These are phyloP conservation scores for Cladophialophora psammophila DNA, from an alignment of 2,329 filamentous ascomycete genomes.

Conservation along the genomic window DNA sequence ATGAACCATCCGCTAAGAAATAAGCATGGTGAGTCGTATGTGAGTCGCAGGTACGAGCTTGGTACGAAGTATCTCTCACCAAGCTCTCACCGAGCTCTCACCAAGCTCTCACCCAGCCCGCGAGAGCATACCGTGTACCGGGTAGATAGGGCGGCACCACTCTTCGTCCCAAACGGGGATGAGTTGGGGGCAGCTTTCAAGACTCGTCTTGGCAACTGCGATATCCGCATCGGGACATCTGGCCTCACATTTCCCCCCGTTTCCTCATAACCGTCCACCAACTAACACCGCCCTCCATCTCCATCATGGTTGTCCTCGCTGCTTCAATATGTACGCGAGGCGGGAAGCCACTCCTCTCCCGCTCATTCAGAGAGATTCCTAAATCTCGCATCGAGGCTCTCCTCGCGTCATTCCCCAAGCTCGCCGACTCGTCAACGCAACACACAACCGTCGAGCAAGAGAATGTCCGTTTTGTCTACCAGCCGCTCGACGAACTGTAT, in stretches of 20 bases:
- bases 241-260: slow-evolving; percentile 9
- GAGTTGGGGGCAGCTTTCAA: neutral
- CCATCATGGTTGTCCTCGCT: slow-evolving; percentile 82
- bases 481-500: slow-evolving; percentile 98
- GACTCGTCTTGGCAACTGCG: slow-evolving; percentile 14
- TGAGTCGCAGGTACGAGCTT: too few relatives aligned
- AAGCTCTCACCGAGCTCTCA: too few relatives aligned
- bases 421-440: slow-evolving; percentile 93
- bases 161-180: too few relatives aligned
- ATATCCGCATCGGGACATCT: slow-evolving; percentile 13
- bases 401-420: slow-evolving; percentile 95
- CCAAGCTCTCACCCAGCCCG: too few relatives aligned
- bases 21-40: too few relatives aligned
- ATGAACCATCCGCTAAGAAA: too few relatives aligned
- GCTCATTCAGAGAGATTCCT: slow-evolving; percentile 97
- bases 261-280: slow-evolving; percentile 11
- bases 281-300: slow-evolving; percentile 1
- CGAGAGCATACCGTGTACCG: too few relatives aligned
- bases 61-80: too few relatives aligned
- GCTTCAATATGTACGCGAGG: slow-evolving; percentile 98
- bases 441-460: slow-evolving; percentile 99
- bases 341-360: slow-evolving; percentile 96
- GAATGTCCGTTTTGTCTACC: slow-evolving; percentile 99
- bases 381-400: slow-evolving; percentile 95
- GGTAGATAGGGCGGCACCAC: too few relatives aligned